Evolutionary conservation across 768 basidiomycete species (phyloP), one percentile per base, ranked within the genome.

Genomic region (Leccinum aurantiacum): DNA sequence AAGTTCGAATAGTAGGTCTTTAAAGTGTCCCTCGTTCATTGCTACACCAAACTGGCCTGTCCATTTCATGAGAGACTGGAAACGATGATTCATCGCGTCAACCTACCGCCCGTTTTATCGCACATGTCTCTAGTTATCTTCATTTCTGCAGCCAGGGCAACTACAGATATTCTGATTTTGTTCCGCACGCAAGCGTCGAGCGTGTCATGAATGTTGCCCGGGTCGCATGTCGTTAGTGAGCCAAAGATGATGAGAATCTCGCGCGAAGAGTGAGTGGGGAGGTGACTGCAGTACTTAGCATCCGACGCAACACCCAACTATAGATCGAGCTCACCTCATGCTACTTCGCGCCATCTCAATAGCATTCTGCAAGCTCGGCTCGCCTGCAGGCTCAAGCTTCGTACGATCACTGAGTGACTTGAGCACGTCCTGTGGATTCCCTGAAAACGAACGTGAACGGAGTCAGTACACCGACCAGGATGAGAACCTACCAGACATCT

Each of bases 121-220:
- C 90, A 91, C 22, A 98, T 81, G 50, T 95, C 90, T 38, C 93
- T 87, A 69, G 95, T 98, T 37, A 99, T 92, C 73, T 98, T 98
- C 90, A 98, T 96, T 74, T 98, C 97, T 6, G 97, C 97, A 0
- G 95, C 91, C 35, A 99, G 84, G 1, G 95, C 93, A 38, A 99
- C 93, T 55, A 98, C 85, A 4, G 90, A 95, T 63, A 98, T 89
- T 44, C 95, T 90, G 56, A 97, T 90, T 70, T 88, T 91, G 71
- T 87, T 88, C 62, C 84, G 84, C 57, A 91, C 78, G 64, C 94
- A 93, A 3, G 83, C 82, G n/a, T 89, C 84, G n/a, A 99, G 80
- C 0, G 95, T 95, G 62, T 95, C 90, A 63, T 96, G 93, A 60
- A 99, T 94, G 64, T 96, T 97, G 22, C 94, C 93, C 6, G 97